phyloP scores from a whole-genome alignment of 164 flowering plant species.

The Tinospora cordifolia region DNA sequence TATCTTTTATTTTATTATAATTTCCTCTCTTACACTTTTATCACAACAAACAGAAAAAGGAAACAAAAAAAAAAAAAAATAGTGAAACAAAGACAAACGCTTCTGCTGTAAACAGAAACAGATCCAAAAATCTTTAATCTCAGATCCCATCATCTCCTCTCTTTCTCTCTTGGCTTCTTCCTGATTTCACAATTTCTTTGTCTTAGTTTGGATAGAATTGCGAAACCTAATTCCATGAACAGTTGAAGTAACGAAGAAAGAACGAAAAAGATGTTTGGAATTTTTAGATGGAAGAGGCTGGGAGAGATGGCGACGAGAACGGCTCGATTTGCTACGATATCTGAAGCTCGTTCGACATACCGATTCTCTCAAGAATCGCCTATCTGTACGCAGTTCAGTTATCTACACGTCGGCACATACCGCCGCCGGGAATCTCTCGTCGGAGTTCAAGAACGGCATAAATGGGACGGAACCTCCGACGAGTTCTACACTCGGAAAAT shows the following conservation, averaged over 20 bases:
- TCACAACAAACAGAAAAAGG: no score
- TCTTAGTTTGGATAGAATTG: neutral
- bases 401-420: conserved; percentile 17
- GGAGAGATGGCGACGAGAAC: conserved; percentile 15
- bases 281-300: conserved; percentile 26
- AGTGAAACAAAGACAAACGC: neutral
- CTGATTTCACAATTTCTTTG: neutral
- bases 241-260: neutral
- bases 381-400: conserved; percentile 31
- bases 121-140: neutral
- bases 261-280: conserved; percentile 19
- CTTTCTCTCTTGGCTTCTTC: neutral
- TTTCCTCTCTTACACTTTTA: neutral
- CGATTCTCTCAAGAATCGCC: conserved; percentile 22
- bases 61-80: no score
- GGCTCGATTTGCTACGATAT: neutral
- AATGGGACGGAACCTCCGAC: conserved; percentile 48
- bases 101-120: neutral
- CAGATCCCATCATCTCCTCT: neutral
- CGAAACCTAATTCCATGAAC: conserved; percentile 1
- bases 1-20: neutral
- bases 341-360: conserved; percentile 4
- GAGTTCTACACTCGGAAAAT: conserved; percentile 40
- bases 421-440: conserved; percentile 29
- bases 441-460: conserved; percentile 59